phyloP scores from a whole-genome alignment of 2,329 filamentous ascomycete genomes.

The Coniochaeta hoffmannii region DNA sequence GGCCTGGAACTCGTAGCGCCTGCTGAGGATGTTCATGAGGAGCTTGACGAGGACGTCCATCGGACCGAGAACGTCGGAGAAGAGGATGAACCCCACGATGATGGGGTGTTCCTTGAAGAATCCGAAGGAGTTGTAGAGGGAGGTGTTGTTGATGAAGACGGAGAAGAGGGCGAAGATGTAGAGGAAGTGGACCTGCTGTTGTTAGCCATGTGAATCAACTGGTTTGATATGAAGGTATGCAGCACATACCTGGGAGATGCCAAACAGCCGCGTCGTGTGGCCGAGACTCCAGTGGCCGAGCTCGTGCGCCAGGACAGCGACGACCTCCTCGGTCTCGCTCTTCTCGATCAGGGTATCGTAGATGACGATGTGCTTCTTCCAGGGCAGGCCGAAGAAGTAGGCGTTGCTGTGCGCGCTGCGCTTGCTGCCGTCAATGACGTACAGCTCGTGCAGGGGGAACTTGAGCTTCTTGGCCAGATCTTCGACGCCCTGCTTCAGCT shows the following conservation, averaged over 20 bases:
- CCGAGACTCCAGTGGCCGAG: slow-evolving; percentile 95
- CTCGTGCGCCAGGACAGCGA: slow-evolving; percentile 91
- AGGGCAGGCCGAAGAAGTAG: slow-evolving; percentile 94
- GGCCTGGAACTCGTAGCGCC: slow-evolving; percentile 93
- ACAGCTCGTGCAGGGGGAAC: slow-evolving; percentile 87
- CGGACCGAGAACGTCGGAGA: slow-evolving; percentile 91
- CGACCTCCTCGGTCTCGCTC: slow-evolving; percentile 83
- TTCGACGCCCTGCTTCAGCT: slow-evolving; percentile 84
- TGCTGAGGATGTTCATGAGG: slow-evolving; percentile 89
- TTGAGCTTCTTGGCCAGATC: slow-evolving; percentile 72
- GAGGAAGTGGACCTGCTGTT: slow-evolving; percentile 73
- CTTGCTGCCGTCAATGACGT: slow-evolving; percentile 92
- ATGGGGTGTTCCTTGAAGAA: slow-evolving; percentile 79
- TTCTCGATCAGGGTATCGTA: slow-evolving; percentile 98
- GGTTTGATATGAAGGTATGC: not conserved
- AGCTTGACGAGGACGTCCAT: slow-evolving; percentile 95
- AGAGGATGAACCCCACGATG: slow-evolving; percentile 94
- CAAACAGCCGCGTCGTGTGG: slow-evolving; percentile 87
- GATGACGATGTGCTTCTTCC: slow-evolving; percentile 99
- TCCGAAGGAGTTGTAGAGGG: slow-evolving; percentile 84
- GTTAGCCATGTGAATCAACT: not conserved
- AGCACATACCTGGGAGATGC: slow-evolving; percentile 71
- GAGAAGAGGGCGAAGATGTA: slow-evolving; percentile 97
- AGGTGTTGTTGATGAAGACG: slow-evolving; percentile 92
- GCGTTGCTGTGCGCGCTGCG: slow-evolving; percentile 83